Evolutionary conservation across 495 filamentous ascomycete genomes (phyloP), one percentile per base, ranked within the genome.

Genomic region (Eremomyces bilateralis): DNA sequence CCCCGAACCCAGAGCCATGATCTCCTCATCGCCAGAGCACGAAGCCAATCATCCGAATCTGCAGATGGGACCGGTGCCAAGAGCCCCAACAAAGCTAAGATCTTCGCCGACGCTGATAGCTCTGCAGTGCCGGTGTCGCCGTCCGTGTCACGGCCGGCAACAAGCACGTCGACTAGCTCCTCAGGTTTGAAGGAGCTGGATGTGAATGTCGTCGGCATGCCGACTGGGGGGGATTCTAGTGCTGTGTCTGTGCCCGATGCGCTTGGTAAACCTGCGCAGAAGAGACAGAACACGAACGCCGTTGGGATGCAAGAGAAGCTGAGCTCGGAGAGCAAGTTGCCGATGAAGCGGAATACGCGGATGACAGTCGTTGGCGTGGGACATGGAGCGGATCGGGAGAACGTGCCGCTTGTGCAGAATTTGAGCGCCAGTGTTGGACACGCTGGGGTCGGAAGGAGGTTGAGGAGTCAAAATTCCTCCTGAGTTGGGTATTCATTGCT

Each of bases 1-100:
- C 88, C 88, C 1, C 68, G 68, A 3, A 95, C 88, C 0, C 69
- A 70, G 38, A 42, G 67, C 0, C 78, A 83, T 46, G 77, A 80
- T 0, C 56, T 55, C 13, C 51, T 90, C 28, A 59, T 81, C 31
- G 63, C 67, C 11, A 63, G 65, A 32, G 47, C 76, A 60, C 30
- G 59, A 31, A 52, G 50, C 33, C 34, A 37, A 24, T 35, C 39
- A 15, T 13, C 36, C 20, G 27, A 43, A 34, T 20, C 27, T 38
- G 6, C 20, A 17, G 16, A 47, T 28, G 16, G 36, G 35, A 4
- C 31, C 31, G 20, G 32, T 42, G 34, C 15, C 43, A 12, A 36
- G 41, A 54, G 51, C 35, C 54, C 54, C 3, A 49, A 37, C 34
- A 58, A 58, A 38, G 42, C 25, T 10, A 20, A 0, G 17, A 18